A percentile compares a stretch with the other conserved stretches of the same genome.
These are phyloP conservation scores for Penicillium fimorum DNA, from an alignment of 495 filamentous ascomycete genomes.

Conservation along the genomic window DNA sequence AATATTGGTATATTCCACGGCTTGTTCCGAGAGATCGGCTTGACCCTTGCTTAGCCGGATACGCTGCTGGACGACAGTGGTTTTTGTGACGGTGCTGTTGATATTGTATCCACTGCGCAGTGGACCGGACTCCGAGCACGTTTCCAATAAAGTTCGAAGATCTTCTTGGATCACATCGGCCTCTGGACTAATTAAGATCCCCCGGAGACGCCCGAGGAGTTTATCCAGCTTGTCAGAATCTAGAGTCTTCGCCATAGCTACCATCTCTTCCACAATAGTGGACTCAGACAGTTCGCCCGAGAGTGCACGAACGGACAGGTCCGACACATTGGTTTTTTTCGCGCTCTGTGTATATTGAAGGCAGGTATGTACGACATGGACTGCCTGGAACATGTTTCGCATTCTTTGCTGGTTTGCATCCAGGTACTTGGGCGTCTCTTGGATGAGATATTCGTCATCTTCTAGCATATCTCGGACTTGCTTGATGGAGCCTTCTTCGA, in stretches of 20 bases:
- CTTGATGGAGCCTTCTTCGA: slow-evolving; percentile 40
- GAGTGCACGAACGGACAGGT: slow-evolving; percentile 56
- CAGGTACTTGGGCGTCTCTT: slow-evolving; percentile 33
- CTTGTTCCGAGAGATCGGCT: slow-evolving; percentile 68
- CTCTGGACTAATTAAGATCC: slow-evolving; percentile 16
- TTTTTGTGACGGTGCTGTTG: slow-evolving; percentile 68
- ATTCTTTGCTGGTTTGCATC: slow-evolving; percentile 42
- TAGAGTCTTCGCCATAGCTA: slow-evolving; percentile 50
- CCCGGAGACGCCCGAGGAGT: slow-evolving; percentile 23
- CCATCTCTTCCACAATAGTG: slow-evolving; percentile 51
- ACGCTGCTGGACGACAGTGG: slow-evolving; percentile 83
- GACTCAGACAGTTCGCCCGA: slow-evolving; percentile 56
- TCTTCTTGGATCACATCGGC: slow-evolving; percentile 24
- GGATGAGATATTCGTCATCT: slow-evolving; percentile 47
- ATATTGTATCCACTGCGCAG: slow-evolving; percentile 76
- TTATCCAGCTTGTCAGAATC: slow-evolving; percentile 40
- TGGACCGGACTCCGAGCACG: slow-evolving; percentile 42
- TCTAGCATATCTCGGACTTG: slow-evolving; percentile 50
- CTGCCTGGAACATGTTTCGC: slow-evolving; percentile 43
- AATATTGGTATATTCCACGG: slow-evolving; percentile 72
- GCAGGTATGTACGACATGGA: slow-evolving; percentile 45
- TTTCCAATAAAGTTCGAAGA: slow-evolving; percentile 35
- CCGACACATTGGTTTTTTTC: slow-evolving; percentile 43
- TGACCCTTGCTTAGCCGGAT: slow-evolving; percentile 82
- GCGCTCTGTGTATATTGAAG: slow-evolving; percentile 42